Evolutionary conservation across 495 filamentous ascomycete species (phyloP), one percentile per base, ranked within the genome.

Genomic region (Penicillium bialowiezense): DNA sequence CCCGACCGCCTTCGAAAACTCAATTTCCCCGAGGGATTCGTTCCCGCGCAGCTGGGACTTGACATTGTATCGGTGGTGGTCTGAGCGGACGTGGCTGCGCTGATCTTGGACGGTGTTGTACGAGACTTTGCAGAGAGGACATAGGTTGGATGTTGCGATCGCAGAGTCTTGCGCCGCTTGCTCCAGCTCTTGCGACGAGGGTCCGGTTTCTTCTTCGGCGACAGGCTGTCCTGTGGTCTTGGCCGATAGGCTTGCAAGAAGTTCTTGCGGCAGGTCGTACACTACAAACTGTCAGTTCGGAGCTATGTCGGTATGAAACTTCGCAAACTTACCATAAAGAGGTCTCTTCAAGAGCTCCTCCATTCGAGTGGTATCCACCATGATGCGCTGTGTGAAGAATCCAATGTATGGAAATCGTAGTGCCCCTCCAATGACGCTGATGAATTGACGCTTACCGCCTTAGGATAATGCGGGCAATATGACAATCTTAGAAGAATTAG

Each of bases 1-100:
- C 14, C 83, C 89, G 9, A 97, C 72, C 10, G 97, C 78, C 60
- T 84, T 87, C 56, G 89, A 86, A 47, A 97, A 97, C 36, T 96
- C 87, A 9, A 57, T 55, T 48, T 97, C 93, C 9, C 80, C 77
- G 1, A 96, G 84, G 0, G 83, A 71, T 9, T 72, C 74, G 37
- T 73, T 76, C 0, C 88, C 89, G 44, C 85, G 78, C 28, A 96
- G 67, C 70, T 88, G 92, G 60, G 88, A 89, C 65, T 96, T 97
- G 40, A 97, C 64, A 63, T 98, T 98, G 67, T 96, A 97, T 45
- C 86, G 78, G 67, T 98, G 93, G 38, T 92, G 76, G 64, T 98
- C 93, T n/a, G 91, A 95, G 44, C 86, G 84, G 20, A 88, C 82
- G 72, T 98, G 93, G 43, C 79, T 76, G 36, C 88, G 81, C 57